Evolutionary conservation across 1,284 basidiomycete genomes (phyloP), one percentile per base, ranked within the genome.

Genomic region (Trametes polyzona): DNA sequence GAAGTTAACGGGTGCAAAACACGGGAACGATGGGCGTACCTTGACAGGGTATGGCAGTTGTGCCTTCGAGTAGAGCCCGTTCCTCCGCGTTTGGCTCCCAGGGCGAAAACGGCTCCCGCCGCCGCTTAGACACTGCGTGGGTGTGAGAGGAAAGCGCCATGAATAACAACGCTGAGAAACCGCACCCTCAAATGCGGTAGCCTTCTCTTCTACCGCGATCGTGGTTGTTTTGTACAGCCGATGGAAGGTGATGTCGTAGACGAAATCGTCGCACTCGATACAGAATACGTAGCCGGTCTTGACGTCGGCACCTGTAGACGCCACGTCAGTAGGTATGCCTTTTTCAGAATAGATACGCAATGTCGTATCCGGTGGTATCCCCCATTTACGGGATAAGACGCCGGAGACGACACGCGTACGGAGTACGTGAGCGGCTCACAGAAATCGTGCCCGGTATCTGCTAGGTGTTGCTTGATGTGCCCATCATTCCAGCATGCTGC

Each of bases 401-500:
- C 73, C 47, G 29, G 19, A 44, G n/a, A 24, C 21, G 35, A 43
- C 3, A 44, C 35, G 49, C 52, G 11, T 39, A 17, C 35, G 40
- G 26, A 35, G 51, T 24, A 50, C 35, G 14, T 21, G 46, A 35
- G 37, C 24, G 1, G 82, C 90, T 65, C 55, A 93, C 93, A 88
- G 67, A 93, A 91, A 11, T 70, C 65, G 70, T 93, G 91, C 0
- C 77, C 77, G 3, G 76, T 66, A 19, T 83, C 78, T 62, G 74
- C 79, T 59, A 88, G 75, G 69, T 91, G 91, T 3, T 69, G 72
- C 6, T 74, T 68, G 40, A 83, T 76, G 68, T 88, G 91, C 17
- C 75, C 78, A 47, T 74, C 76, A 17, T 69, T 63, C 90, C 87
- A 90, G 66, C 93, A 95, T 7, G 89, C 92, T 24, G 84, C 78